These are phyloP conservation scores for Aspergillus hiratsukae DNA, from an alignment of 2,329 filamentous ascomycete species.

Conservation along the genomic window DNA sequence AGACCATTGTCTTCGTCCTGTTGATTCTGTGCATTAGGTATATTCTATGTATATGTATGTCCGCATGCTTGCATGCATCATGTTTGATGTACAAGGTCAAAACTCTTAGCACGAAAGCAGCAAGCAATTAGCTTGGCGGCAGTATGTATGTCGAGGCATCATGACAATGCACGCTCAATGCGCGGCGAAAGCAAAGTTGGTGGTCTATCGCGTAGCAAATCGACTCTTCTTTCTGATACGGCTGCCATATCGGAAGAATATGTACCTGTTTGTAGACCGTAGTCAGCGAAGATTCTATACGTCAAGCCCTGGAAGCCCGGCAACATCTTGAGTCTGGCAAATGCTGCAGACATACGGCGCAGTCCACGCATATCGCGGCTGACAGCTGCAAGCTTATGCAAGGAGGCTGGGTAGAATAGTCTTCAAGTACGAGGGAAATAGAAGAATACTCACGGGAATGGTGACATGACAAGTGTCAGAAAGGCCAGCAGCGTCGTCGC, in stretches of 20 bases:
- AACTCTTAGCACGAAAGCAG: not conserved
- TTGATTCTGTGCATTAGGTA: not conserved
- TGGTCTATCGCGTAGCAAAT: slow-evolving; percentile 28
- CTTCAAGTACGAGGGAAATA: not conserved
- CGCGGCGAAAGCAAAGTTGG: not conserved
- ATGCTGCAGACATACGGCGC: not conserved
- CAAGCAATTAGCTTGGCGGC: not conserved
- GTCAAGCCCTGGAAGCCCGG: not conserved
- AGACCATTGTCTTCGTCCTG: not conserved
- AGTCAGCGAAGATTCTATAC: slow-evolving; percentile 1
- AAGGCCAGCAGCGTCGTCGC: slow-evolving; percentile 43
- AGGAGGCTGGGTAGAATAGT: not conserved
- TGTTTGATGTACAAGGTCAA: not conserved
- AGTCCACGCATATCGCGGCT: not conserved
- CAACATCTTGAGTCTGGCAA: not conserved
- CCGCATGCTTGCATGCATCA: not conserved
- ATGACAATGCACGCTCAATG: not conserved
- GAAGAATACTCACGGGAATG: slow-evolving; percentile 40
- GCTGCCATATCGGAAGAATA: slow-evolving; percentile 43
- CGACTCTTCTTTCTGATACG: slow-evolving; percentile 40
- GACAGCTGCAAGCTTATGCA: not conserved
- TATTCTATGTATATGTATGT: not conserved
- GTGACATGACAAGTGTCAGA: slow-evolving; percentile 41
- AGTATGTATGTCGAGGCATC: slow-evolving; percentile 2
- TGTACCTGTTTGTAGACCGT: slow-evolving; percentile 27